Conservation (phyloP, 1,139 yeast species). For the Eremothecium sinecaudum region DNA sequence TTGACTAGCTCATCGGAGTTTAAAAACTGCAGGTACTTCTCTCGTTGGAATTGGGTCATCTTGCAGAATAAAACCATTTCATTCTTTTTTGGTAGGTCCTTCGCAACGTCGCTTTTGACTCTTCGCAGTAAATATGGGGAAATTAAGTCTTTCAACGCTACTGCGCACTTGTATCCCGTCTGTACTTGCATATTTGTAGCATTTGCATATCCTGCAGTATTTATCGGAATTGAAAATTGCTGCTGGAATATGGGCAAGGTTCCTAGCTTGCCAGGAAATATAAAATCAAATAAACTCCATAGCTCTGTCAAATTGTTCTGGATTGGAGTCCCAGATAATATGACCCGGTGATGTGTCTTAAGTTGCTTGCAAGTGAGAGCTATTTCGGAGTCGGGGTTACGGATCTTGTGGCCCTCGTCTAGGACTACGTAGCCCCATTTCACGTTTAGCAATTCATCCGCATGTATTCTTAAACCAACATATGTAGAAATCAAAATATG, state of each 20-base stretch:
- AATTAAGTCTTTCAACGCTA: constrained; percentile 74
- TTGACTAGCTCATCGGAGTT: constrained; percentile 67
- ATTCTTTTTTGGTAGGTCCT: constrained; percentile 84
- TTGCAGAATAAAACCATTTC: constrained; percentile 92
- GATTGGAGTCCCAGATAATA: constrained; percentile 91
- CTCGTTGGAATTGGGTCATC: constrained; percentile 66
- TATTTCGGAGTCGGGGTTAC: constrained; percentile 88
- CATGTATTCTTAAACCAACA: constrained; percentile 76
- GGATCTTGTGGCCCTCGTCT: constrained; percentile 94
- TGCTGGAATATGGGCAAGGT: constrained; percentile 90
- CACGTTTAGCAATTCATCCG: constrained; percentile 54
- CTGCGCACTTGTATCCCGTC: constrained; percentile 94
- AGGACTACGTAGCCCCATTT: constrained; percentile 86
- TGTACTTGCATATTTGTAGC: constrained; percentile 95
- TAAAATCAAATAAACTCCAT: constrained; percentile 93
- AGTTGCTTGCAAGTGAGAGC: constrained; percentile 78
- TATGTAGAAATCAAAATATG: constrained; percentile 87
- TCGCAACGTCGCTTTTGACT: constrained; percentile 91
- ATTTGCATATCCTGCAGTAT: constrained; percentile 96
- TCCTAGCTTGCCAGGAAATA: constrained; percentile 88
- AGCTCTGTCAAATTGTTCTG: constrained; percentile 85
- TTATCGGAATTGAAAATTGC: constrained; percentile 87
- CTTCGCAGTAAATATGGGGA: constrained; percentile 83
- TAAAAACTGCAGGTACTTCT: constrained; percentile 62
- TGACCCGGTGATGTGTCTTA: constrained; percentile 71